Base-by-base conservation (phyloP, 2,329 filamentous ascomycete species). In the Cryphonectria nitschkei region DNA sequence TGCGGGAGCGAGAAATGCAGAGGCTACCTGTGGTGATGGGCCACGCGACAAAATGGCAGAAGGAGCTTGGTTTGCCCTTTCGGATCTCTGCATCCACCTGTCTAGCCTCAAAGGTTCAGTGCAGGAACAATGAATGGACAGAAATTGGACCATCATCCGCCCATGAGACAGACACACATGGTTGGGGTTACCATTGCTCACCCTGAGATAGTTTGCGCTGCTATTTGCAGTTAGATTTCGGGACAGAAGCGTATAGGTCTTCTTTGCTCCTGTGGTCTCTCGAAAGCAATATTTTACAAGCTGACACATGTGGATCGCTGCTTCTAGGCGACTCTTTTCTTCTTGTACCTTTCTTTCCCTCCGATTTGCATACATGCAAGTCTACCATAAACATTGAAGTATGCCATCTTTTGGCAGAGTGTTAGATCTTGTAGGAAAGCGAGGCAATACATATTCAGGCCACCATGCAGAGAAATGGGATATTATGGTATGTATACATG, bases 1-100 rank as follows among this genome's bases (percentile, higher is more conserved):
- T 95, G 93, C 75, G 87, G 89, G 1, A 87, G 89, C 62, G 76
- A 81, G 50, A 90, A 89, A 26, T 95, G 93, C 76, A 84, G 92
- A 56, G 89, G 89, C 0, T 93, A 85, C 77, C 77, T 95, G 56
- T 95, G 92, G 92, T 90, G 70, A 79, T 16, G 16, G 16, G n/a
- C 16, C 19, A 32, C 22, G 41, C 41, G 52, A 3, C 14, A 65
- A 2, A 43, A 8, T 46, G 14, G n/a, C 26, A 32, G 50, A 19
- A 41, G 61, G 61, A 39, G 14, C 9, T 46, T 41, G 22, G n/a
- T n/a, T n/a, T 37, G 22, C 2, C n/a, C 19, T 0, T n/a, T 6
- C 2, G n/a, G 37, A 39, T 39, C 19, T 54, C n/a, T 8, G n/a
- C 26, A 54, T 22, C 19, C 22, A 19, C 43, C 43, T 50, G 43